Evolutionary conservation across 495 filamentous ascomycete species (phyloP), one percentile per base, ranked within the genome.

Genomic region (Daldinia childiae): DNA sequence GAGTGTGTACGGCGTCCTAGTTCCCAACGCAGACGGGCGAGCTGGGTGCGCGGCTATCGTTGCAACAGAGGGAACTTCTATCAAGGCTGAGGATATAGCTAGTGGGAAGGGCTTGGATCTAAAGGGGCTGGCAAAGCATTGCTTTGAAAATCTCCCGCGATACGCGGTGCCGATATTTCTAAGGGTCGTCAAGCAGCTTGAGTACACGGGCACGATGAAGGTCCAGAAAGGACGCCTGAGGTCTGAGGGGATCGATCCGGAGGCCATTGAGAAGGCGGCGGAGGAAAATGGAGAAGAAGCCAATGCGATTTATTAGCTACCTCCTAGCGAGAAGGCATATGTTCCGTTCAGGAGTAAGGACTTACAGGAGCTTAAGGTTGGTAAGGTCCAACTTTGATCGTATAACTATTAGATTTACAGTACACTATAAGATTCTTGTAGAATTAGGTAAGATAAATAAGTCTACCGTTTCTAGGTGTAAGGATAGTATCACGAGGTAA

Each of bases 101-200:
- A 63, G 58, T 17, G 75, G 39, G 11, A 51, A 30, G 14, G 64
- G 69, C 7, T 17, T 72, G 6, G 63, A 74, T 62, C 32, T 73
- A 7, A 58, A 59, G 27, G 70, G 69, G 32, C 43, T 77, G 1
- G 73, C 65, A 7, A 82, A 80, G 39, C 82, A 88, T 66, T 81
- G 84, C 7, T 81, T 88, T 0, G 76, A 80, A 7, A 82, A 84
- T 36, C 80, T 95, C 14, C 92, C 92, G 12, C 82, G 83, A 41
- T 94, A 94, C 78, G 92, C 92, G 0, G 91, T 94, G 3, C 92
- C 92, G 6, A 68, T 93, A 0, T 95, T 95, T 75, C 64, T 94
- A 36, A 79, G 92, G 0, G 70, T 93, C 7, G 85, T 90, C 1
- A 77, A 83, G 52, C 82, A 82, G 61, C 81, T 87, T 43, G 85